phyloP scores from a whole-genome alignment of 176 grass and related monocot genomes.

The Chloris gayana region DNA sequence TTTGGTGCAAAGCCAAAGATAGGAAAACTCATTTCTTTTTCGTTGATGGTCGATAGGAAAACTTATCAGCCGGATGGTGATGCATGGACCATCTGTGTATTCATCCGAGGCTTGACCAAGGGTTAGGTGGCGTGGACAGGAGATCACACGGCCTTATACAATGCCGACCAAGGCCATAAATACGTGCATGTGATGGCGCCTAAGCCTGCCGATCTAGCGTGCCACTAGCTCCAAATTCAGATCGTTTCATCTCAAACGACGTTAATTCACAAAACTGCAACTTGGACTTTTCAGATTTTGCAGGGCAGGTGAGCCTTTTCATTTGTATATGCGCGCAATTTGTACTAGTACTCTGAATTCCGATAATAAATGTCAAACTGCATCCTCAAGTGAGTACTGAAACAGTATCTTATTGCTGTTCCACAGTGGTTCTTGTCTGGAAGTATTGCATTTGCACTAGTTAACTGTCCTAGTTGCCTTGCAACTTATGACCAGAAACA shows the following conservation, averaged over 20 bases:
- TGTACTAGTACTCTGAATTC: background rate
- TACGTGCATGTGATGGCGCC: slow-evolving; percentile 34
- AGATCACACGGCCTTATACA: slow-evolving; percentile 31
- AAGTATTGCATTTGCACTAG: background rate
- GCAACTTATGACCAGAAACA: background rate
- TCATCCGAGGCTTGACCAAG: slow-evolving; percentile 50
- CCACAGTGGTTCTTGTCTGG: slow-evolving; percentile 19
- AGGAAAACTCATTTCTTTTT: slow-evolving; percentile 26
- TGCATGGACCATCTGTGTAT: slow-evolving; percentile 37
- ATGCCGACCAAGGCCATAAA: slow-evolving; percentile 45
- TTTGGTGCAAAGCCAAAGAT: slow-evolving; percentile 29
- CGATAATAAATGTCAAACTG: slow-evolving; percentile 18
- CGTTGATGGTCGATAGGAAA: slow-evolving; percentile 31
- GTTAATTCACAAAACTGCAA: background rate
- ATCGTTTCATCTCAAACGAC: background rate
- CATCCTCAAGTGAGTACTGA: slow-evolving; percentile 23
- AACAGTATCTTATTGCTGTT: slow-evolving; percentile 1
- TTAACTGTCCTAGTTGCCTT: background rate
- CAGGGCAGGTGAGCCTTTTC: background rate
- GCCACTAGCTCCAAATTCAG: background rate
- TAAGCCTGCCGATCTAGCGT: slow-evolving; percentile 11
- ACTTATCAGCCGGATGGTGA: background rate
- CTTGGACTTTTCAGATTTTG: background rate
- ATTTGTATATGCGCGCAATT: background rate
- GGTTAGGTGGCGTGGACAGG: slow-evolving; percentile 26